Evolutionary conservation across 306 rosid species (phyloP), one percentile per base, ranked within the genome.

Genomic region (Urtica urens): DNA sequence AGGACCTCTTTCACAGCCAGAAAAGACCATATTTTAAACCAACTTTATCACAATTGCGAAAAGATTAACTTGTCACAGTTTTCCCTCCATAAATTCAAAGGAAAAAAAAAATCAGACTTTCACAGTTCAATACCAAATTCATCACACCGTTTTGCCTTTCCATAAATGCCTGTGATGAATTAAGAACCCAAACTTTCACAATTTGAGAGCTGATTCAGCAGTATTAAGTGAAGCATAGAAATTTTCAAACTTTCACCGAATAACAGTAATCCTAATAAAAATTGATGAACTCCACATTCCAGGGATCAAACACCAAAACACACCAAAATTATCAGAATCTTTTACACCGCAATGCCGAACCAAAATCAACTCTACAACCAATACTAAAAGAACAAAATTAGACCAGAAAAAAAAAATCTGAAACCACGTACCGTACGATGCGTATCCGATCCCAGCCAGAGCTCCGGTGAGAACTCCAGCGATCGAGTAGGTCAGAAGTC

Each of bases 381-480:
- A n/a, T 26, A 11, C 16, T 11, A 40, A 50, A 15, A 12, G 35
- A 49, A 11, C 14, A 39, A 2, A 38, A 21, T 2, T 7, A 39
- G 38, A 4, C 5, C 18, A 4, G 23, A 38, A 2, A 19, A 41
- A 44, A 35, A n/a, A 7, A 4, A 10, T 44, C 21, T 2, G 3
- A n/a, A 55, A 31, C 18, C 6, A 2, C 51, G 7, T 62, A 72
- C 84, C 84, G 46, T 59, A 77, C 28, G 77, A 57, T 26, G 62
- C 70, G 38, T 69, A 73, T 14, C 77, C 74, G 33, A 75, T 46
- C 23, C 50, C 29, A 1, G 69, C 69, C 10, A 69, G 25, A 57
- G 67, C 72, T 7, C 72, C 80, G 1, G 74, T 66, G 52, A 77
- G 50, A 41, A 69, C 72, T 40, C 61, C 79, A 20, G 69, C 17